These are phyloP conservation scores for Thermochaetoides dissita DNA, from an alignment of 2,329 filamentous ascomycete genomes.

Conservation along the genomic window DNA sequence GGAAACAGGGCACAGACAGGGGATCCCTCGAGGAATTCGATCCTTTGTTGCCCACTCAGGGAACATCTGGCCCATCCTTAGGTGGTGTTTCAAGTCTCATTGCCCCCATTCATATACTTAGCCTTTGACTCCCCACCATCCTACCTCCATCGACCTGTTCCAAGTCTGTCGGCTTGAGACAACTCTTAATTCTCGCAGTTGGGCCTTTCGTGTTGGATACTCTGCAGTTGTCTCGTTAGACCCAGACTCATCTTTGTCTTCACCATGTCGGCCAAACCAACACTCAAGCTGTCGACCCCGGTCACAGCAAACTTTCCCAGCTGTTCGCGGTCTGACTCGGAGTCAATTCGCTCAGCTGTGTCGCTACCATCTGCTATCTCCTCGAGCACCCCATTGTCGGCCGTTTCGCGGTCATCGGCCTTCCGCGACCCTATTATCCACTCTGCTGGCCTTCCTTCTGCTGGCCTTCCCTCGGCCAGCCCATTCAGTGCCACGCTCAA, in stretches of 20 bases:
- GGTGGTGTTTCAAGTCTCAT: no score
- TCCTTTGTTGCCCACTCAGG: no score
- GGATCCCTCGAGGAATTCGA: no score
- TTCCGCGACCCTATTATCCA: slow-evolving; percentile 24
- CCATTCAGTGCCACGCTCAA: slow-evolving; percentile 47
- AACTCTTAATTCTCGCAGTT: no score
- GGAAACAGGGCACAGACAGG: no score
- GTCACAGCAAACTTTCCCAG: slow-evolving; percentile 46
- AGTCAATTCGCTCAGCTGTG: slow-evolving; percentile 34
- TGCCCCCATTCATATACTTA: no score
- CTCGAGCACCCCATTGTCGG: slow-evolving; percentile 55
- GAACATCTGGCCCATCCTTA: no score
- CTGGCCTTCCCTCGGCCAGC: slow-evolving; percentile 20
- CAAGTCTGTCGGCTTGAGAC: no score
- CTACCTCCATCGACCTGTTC: no score
- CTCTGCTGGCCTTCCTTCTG: slow-evolving; percentile 27
- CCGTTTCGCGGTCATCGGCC: slow-evolving; percentile 23
- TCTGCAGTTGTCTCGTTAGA: no score
- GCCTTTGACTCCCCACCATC: no score
- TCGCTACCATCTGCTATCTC: slow-evolving; percentile 36
- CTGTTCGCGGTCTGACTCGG: slow-evolving; percentile 27
- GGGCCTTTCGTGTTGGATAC: no score
- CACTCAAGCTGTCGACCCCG: slow-evolving; percentile 46
- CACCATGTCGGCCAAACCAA: slow-evolving; percentile 41
- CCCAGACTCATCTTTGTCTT: slow-evolving; percentile 2